A percentile compares a stretch with the other conserved stretches of the same genome.
Evolutionary conservation across 2,329 filamentous ascomycete genomes (phyloP).

Genomic region (Clonostachys sp.): DNA sequence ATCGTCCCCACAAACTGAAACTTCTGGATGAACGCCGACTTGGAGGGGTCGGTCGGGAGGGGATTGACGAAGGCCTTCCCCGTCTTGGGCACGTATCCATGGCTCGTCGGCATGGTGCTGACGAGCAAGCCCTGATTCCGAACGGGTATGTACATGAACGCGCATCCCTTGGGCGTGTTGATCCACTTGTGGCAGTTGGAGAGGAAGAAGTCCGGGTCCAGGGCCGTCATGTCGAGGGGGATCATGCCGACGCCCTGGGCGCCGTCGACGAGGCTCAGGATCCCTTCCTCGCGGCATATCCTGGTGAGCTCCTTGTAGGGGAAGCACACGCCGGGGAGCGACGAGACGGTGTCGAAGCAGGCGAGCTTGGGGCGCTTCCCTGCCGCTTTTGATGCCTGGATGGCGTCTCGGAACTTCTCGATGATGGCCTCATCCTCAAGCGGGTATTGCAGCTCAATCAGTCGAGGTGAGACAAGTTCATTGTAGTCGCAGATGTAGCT

Average conservation of each 20-base stretch:
- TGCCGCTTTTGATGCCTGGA: conserved; percentile 42
- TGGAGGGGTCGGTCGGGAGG: conserved; percentile 43
- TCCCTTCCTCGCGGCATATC: conserved; percentile 59
- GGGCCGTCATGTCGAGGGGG: conserved; percentile 56
- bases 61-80: conserved; percentile 15
- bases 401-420: conserved; percentile 50
- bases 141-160: conserved; percentile 72
- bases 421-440: conserved; percentile 65
- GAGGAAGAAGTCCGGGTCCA: conserved; percentile 82
- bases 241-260: conserved; percentile 84
- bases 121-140: conserved; percentile 73
- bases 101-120: conserved; percentile 73
- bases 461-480: conserved; percentile 33
- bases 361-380: conserved; percentile 65
- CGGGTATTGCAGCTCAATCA: conserved; percentile 64
- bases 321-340: conserved; percentile 72
- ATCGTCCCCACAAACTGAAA: conserved; percentile 77
- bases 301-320: conserved; percentile 67
- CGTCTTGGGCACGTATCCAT: conserved; percentile 60
- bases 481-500: conserved; percentile 67
- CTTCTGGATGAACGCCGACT: conserved; percentile 58
- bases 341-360: conserved; percentile 73
- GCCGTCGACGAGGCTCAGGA: conserved; percentile 76
- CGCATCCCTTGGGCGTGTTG: conserved; percentile 72
- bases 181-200: conserved; percentile 93